Percentiles rank a stretch among this genome's conserved stretches.
Evolutionary conservation across 306 rosid genomes (phyloP).

Genomic region (Medicago ruthenica): DNA sequence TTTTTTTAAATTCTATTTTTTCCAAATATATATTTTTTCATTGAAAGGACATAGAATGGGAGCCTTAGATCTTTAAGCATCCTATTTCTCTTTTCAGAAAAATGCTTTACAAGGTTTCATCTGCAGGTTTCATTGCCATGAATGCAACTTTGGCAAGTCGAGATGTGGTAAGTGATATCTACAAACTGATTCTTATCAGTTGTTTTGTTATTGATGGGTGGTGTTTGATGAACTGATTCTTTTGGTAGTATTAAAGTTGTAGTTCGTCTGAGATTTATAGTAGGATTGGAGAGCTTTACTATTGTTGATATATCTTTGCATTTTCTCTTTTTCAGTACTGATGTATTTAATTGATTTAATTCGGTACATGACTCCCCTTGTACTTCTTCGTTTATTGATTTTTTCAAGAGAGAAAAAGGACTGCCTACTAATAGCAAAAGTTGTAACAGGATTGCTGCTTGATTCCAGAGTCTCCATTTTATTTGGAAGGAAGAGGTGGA

Average conservation of each 20-base stretch:
- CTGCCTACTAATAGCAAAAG: slow-evolving; percentile 44
- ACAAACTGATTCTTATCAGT: slow-evolving; percentile 34
- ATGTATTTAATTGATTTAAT: background rate
- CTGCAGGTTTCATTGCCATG: slow-evolving; percentile 95
- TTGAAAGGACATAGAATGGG: slow-evolving; percentile 30
- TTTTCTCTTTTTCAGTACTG: background rate
- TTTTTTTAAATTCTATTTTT: slow-evolving; percentile 18
- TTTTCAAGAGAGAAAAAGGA: slow-evolving; percentile 29
- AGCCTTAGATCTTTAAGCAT: slow-evolving; percentile 42
- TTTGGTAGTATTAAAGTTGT: slow-evolving; percentile 33
- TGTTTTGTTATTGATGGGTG: slow-evolving; percentile 6
- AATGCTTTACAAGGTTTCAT: slow-evolving; percentile 50
- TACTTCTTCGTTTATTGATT: background rate
- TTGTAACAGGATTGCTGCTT: slow-evolving; percentile 95
- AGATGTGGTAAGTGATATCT: slow-evolving; percentile 77
- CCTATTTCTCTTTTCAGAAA: slow-evolving; percentile 41
- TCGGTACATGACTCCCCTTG: background rate
- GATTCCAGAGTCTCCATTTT: slow-evolving; percentile 97
- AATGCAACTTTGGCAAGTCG: slow-evolving; percentile 95
- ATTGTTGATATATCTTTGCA: background rate
- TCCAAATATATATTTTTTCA: slow-evolving; percentile 12
- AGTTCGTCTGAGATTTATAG: background rate
- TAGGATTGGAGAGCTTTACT: background rate
- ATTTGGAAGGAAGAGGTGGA: slow-evolving; percentile 90
- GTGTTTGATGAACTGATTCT: slow-evolving; percentile 30